Conservation (phyloP, 2,329 filamentous ascomycete species). For the Aspergillus pseudoterreus region DNA sequence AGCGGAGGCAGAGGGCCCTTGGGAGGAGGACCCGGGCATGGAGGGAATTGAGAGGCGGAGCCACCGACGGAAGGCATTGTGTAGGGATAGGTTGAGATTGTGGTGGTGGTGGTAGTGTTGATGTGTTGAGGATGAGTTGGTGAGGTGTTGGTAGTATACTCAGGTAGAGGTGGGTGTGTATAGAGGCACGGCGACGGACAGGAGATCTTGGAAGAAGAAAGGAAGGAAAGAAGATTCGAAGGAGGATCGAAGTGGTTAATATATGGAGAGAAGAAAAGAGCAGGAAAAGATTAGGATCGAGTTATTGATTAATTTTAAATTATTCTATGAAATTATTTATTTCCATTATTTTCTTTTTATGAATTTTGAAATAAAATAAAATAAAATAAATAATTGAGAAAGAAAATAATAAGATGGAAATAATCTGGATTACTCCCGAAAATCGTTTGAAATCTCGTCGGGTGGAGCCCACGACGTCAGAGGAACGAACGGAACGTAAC, state of each 20-base stretch:
- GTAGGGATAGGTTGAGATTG: constrained; percentile 5
- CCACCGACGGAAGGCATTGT: constrained; percentile 36
- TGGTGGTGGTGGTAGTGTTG: constrained; percentile 5
- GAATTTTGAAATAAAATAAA: background rate
- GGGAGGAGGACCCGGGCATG: constrained; percentile 37
- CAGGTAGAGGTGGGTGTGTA: background rate
- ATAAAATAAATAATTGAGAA: background rate
- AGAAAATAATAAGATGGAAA: constrained; percentile 1
- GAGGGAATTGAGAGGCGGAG: constrained; percentile 34
- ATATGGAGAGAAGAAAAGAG: constrained; percentile 8
- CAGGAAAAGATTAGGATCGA: background rate
- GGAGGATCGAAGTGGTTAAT: constrained; percentile 15
- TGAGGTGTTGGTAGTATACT: constrained; percentile 1
- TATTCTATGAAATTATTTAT: background rate
- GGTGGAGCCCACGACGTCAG: constrained; percentile 18
- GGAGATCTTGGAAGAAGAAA: constrained; percentile 3
- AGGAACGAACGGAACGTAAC: constrained; percentile 1
- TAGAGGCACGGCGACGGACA: background rate
- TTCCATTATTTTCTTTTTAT: background rate
- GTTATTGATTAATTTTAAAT: background rate
- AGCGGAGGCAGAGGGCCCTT: constrained; percentile 38
- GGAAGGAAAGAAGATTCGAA: constrained; percentile 5
- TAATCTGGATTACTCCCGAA: background rate
- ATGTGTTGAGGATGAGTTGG: background rate
- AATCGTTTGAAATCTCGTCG: constrained; percentile 11